These are phyloP conservation scores for Yarrowia phangngaensis DNA, from an alignment of 805 yeast genomes.

Conservation along the genomic window DNA sequence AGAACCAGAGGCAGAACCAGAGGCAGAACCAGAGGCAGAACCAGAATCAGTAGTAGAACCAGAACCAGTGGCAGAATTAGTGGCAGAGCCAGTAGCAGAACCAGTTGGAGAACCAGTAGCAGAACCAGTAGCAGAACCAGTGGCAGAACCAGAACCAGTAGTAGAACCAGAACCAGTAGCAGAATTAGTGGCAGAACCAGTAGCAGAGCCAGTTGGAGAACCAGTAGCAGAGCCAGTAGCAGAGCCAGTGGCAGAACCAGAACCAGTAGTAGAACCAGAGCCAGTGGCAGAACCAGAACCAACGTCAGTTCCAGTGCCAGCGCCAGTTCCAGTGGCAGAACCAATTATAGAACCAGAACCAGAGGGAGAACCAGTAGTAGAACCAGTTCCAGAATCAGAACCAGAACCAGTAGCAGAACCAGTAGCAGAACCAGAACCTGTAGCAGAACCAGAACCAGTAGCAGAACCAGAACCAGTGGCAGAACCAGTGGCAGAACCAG, in stretches of 20 bases:
- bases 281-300: too few relatives aligned
- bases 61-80: not conserved
- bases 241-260: constrained; percentile 4
- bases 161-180: constrained; percentile 5
- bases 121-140: not conserved
- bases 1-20: constrained; percentile 8
- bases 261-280: too few relatives aligned
- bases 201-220: constrained; percentile 3
- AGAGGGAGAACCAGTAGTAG: constrained; percentile 6
- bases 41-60: constrained; percentile 11
- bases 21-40: constrained; percentile 14
- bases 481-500: not conserved
- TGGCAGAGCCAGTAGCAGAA: not conserved
- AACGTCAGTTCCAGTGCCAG: too few relatives aligned
- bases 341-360: constrained; percentile 14
- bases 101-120: not conserved
- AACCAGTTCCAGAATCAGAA: constrained; percentile 7
- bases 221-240: constrained; percentile 13
- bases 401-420: constrained; percentile 19
- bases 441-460: not conserved
- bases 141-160: not conserved
- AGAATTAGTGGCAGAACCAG: constrained; percentile 5
- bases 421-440: not conserved
- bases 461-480: not conserved
- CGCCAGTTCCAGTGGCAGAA: too few relatives aligned